Conservation (phyloP, 306 rosid genomes). For the Astragalus membranaceus region DNA sequence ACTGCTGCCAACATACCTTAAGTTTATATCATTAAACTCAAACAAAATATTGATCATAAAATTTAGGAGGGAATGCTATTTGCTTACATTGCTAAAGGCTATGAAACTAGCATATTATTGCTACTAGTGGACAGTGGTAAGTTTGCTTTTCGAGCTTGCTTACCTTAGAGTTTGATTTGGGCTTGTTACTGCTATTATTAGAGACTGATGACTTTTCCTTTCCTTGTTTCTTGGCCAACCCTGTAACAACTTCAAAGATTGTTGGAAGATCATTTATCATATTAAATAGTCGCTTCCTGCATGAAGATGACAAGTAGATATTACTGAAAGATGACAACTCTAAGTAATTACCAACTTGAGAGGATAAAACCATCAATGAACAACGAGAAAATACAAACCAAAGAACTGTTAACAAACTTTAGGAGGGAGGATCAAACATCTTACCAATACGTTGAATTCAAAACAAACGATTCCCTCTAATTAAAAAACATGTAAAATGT, state of each 20-base stretch:
- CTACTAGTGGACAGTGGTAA: neutral
- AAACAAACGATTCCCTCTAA: neutral
- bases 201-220: slow-evolving; percentile 71
- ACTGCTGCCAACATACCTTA: neutral
- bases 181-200: slow-evolving; percentile 61
- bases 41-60: neutral
- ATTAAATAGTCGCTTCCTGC: slow-evolving; percentile 81
- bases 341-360: neutral
- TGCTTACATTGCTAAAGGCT: neutral
- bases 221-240: slow-evolving; percentile 60
- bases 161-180: slow-evolving; percentile 68
- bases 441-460: neutral
- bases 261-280: slow-evolving; percentile 94
- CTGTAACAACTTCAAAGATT: slow-evolving; percentile 71
- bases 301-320: slow-evolving; percentile 17
- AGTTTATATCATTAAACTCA: neutral
- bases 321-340: slow-evolving; percentile 3
- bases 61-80: neutral
- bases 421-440: neutral
- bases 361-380: neutral
- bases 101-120: neutral
- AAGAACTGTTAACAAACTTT: neutral
- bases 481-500: neutral
- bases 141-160: neutral
- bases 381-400: neutral